phyloP scores from a whole-genome alignment of 1,284 basidiomycete genomes.

The Trichosporon faecale region DNA sequence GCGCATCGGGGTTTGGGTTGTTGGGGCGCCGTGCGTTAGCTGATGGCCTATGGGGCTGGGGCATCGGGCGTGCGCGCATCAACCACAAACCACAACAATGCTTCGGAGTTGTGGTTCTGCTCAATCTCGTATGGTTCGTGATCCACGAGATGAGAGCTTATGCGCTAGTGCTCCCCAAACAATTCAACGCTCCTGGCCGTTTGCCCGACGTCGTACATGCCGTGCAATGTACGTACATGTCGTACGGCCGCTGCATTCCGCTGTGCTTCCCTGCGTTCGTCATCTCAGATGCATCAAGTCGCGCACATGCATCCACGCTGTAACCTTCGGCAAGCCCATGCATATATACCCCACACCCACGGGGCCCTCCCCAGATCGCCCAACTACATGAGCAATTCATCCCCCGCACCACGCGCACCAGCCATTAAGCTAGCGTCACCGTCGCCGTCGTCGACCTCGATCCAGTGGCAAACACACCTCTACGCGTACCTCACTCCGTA shows the following conservation, averaged over 20 bases:
- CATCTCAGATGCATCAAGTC: neutral
- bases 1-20: neutral
- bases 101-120: neutral
- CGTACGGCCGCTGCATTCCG: neutral
- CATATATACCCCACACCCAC: neutral
- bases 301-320: neutral
- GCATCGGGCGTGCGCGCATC: neutral
- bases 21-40: too few relatives aligned
- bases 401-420: neutral
- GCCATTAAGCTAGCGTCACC: neutral
- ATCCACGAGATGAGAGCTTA: neutral
- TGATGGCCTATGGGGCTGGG: neutral
- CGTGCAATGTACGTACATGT: neutral
- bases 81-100: neutral
- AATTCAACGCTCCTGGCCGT: neutral
- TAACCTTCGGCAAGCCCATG: neutral
- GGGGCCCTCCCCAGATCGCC: neutral
- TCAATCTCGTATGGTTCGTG: neutral
- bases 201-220: neutral
- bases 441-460: neutral
- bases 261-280: constrained; percentile 4
- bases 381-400: constrained; percentile 6
- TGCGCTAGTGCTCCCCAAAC: neutral
- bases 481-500: neutral
- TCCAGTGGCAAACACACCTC: neutral